phyloP scores from a whole-genome alignment of 192 early-diverging fungal species.

The Backusella australiensis region DNA sequence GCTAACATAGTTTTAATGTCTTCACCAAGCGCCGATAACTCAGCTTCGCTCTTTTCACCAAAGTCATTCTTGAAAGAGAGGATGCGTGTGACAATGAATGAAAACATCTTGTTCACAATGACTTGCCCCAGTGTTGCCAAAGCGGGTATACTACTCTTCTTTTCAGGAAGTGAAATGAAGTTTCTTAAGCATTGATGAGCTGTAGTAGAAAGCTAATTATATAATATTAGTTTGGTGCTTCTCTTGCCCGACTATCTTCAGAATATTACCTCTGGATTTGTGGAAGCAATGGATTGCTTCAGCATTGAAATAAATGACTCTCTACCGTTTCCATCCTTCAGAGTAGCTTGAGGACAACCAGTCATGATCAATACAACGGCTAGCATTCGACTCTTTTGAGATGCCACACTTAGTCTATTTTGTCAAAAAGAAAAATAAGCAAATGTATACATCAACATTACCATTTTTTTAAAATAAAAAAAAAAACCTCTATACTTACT shows the following conservation, averaged over 20 bases:
- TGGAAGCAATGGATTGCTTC: slow-evolving; percentile 11
- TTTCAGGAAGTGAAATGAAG: slow-evolving; percentile 32
- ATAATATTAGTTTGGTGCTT: not conserved
- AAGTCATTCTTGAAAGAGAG: slow-evolving; percentile 13
- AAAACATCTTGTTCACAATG: slow-evolving; percentile 30
- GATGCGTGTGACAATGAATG: slow-evolving; percentile 27
- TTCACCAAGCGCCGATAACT: slow-evolving; percentile 40
- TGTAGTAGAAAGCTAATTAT: slow-evolving; percentile 29
- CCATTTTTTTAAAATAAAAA: not conserved
- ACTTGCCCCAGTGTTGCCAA: slow-evolving; percentile 23
- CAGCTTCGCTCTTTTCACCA: slow-evolving; percentile 19
- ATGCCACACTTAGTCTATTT: not conserved
- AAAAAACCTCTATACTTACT: not conserved
- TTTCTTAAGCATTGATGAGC: slow-evolving; percentile 42
- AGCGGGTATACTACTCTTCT: slow-evolving; percentile 12
- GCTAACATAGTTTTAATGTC: slow-evolving; percentile 48
- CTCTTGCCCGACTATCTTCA: not conserved
- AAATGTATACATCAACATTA: not conserved
- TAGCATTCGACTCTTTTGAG: slow-evolving; percentile 27
- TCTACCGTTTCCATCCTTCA: slow-evolving; percentile 5
- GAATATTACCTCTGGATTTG: slow-evolving; percentile 9
- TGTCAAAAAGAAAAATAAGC: not conserved
- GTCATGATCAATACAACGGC: slow-evolving; percentile 32
- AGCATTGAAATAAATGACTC: slow-evolving; percentile 18
- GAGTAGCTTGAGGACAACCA: slow-evolving; percentile 33